Evolutionary conservation across 495 filamentous ascomycete species (phyloP).

Genomic region (Alectoria sarmentosa): DNA sequence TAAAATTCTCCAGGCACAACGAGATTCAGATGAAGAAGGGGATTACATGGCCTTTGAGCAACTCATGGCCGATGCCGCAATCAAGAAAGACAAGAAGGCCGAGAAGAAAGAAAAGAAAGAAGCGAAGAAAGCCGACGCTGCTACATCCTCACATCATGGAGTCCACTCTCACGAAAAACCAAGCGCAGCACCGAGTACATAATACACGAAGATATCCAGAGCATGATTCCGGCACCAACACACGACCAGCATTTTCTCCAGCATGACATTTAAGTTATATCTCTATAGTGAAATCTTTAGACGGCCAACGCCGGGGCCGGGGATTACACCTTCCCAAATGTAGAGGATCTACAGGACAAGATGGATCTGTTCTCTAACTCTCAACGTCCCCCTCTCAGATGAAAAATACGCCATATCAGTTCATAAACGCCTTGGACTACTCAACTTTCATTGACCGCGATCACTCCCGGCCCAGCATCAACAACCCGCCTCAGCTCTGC

Average conservation of each 20-base stretch:
- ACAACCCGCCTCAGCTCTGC: conserved; percentile 26
- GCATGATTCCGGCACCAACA: background rate
- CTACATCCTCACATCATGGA: conserved; percentile 49
- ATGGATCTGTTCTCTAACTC: no score
- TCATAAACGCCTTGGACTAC: no score
- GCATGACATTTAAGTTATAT: background rate
- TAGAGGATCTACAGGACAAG: no score
- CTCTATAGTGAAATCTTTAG: background rate
- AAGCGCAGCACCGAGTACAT: background rate
- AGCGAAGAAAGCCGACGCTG: conserved; percentile 53
- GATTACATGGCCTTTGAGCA: conserved; percentile 99
- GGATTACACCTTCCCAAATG: background rate
- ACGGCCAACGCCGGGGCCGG: background rate
- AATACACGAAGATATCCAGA: background rate
- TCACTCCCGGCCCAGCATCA: conserved; percentile 15
- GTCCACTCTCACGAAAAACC: conserved; percentile 24
- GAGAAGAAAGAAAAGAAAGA: conserved; percentile 70
- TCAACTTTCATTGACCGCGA: background rate
- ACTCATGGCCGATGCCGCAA: conserved; percentile 90
- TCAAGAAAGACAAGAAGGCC: conserved; percentile 73
- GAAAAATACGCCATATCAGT: no score
- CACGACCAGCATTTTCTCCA: background rate
- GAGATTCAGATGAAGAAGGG: conserved; percentile 92
- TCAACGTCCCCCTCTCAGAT: no score
- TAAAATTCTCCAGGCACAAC: conserved; percentile 58